Evolutionary conservation across 306 rosid genomes (phyloP), one percentile per base, ranked within the genome.

Genomic region (Trichosanthes cucumerina): DNA sequence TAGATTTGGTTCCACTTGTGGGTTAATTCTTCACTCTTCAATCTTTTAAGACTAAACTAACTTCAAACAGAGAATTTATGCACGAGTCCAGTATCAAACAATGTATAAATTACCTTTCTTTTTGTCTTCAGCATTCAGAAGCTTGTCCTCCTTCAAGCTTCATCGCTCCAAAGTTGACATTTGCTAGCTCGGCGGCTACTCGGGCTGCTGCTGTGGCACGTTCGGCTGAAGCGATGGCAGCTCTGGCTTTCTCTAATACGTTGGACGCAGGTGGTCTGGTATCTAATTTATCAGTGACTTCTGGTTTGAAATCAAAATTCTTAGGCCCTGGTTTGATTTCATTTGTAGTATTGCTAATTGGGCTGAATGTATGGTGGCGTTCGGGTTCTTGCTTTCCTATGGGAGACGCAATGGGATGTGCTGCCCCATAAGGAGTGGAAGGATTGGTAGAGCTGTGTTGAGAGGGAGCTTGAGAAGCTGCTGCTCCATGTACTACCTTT

Each of bases 131-230:
- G 82, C 84, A 81, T 80, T 83, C 78, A 7, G 88, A 87, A 58
- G 92, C 33, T 23, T 43, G 81, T 79, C 81, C 77, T 52, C 75
- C 85, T 80, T 87, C 88, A 64, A 85, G 79, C 84, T 85, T 89
- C 79, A 79, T 66, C 33, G 85, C 82, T 81, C 87, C 89, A 75
- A 85, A 81, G 52, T 86, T 78, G 69, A 74, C 81, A 72, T 87
- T 84, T 6, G 75, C 97, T 70, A 95, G 88, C 34, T 86, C 88
- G 0, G 97, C 91, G 26, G 99, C 99, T 19, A 88, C 89, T 4
- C 90, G 93, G 72, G 97, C 99, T 76, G 90, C 88, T 9, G 93
- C 90, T n/a, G 97, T 43, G 64, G 97, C 99, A 6, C 89, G 96
- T 79, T 95, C 90, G 3, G 99, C 99, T 49, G 88, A 86, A 47